Base-by-base conservation (phyloP, 768 basidiomycete species). In the Leccinum barrowsii region DNA sequence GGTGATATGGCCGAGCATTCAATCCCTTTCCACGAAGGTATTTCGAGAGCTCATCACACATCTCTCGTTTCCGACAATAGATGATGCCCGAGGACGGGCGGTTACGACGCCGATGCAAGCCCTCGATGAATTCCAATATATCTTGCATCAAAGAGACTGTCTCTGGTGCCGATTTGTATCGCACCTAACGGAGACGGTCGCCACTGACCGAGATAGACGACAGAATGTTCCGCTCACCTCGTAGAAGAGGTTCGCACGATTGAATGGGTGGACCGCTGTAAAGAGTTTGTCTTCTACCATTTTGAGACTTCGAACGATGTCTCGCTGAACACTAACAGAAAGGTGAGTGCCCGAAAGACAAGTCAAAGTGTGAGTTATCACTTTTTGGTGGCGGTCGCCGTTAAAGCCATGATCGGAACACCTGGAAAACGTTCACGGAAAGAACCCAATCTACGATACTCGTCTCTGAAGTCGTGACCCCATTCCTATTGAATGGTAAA, bases 331-430 rank as follows among this genome's bases (percentile, higher is more conserved):
- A 26, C 90, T 93, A 63, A 10, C 15, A 15, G 19, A 54, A 15
- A 44, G 2, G 40, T 70, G 26, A 58, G 64, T 24, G 46, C 54
- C 1, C 5, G 6, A 53, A 55, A 10, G 53, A 30, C 5, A 21
- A 32, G 12, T 26, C 19, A 10, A 30, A 1, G 46, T 8, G 5
- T 32, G 34, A 1, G 49, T 19, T 5, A 50, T 59, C 70, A 90
- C 89, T 73, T 71, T 46, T 83, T 71, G 6, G 92, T 94, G 3
- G 92, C 91, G 13, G 89, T 91, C 2, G 92, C 91, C 1, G 91
- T 94, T 40, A 94, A 72, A 4, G 92, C 92, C 89, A 92, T 94
- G 63, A 94, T 86, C 1, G 92, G 92, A 4, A 93, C 82, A 56
- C 79, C 75, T 1, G 80, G 80, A 65, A 86, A 92, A 28, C 76